Evolutionary conservation across 805 yeast genomes (phyloP), one percentile per base, ranked within the genome.

Genomic region (Lipomyces chichibuensis): DNA sequence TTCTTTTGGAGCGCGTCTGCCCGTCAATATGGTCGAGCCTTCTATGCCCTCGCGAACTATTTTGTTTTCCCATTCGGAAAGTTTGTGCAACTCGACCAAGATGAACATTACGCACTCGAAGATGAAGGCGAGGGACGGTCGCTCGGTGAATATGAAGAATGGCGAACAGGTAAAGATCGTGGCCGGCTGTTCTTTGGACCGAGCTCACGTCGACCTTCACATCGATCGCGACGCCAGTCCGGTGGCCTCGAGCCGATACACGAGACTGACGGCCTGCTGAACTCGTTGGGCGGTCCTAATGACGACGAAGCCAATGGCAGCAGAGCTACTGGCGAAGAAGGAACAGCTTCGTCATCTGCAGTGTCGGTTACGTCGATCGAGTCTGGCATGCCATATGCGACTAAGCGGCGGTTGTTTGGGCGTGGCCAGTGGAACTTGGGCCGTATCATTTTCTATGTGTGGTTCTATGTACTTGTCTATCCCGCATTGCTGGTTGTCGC

Each of bases 351-450:
- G 14, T 25, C 57, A 9, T 58, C 64, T 6, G 55, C 13, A 3
- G 59, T 51, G 8, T 64, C 68, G 20, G 20, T 62, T 14, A 20
- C 65, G 20, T 66, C 70, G 11, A 32, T 65, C 11, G 71, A 67
- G 51, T 54, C 57, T 17, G 71, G 69, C 20, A 27, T 59, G 52
- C 53, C 55, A 20, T 60, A 57, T 43, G 32, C 37, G 5, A 32
- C 54, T 25, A 70, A 74, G 39, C 65, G 79, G 27, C 83, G 98
- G 66, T 81, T 86, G 60, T 94, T 95, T 76, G 98, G 98, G 46
- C 84, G 98, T 76, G 98, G 98, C 49, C 80, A 87, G 71, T 95
- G 98, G 98, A 87, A 88, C 20, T 75, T 87, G 23, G 97, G 97
- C 0, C 83, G 98, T 70, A 83, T 94, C 32, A 75, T 88, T 13